A percentile compares a stretch with the other conserved stretches of the same genome.
phyloP scores from a whole-genome alignment of 139 green algal genomes.

The Volvox reticuliferus region DNA sequence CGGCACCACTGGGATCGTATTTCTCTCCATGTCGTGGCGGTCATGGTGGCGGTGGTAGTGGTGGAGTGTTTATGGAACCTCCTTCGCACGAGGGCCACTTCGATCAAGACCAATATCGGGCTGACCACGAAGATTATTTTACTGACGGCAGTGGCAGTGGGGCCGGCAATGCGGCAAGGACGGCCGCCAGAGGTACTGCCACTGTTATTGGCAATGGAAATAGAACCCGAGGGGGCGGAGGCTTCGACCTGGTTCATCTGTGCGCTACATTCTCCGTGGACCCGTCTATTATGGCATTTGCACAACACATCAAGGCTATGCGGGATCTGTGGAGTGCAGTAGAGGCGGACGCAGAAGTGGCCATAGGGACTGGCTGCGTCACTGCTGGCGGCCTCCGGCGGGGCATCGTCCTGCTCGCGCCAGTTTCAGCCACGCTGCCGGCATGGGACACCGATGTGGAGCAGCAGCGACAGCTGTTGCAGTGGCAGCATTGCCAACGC shows the following conservation, averaged over 20 bases:
- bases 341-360: neutral
- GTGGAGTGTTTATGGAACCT: no score
- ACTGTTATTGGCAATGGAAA: neutral
- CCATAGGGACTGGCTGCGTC: neutral
- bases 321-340: constrained; percentile 13
- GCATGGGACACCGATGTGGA: no score
- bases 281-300: constrained; percentile 78
- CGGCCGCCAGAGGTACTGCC: neutral
- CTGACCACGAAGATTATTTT: neutral
- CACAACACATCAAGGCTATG: constrained; percentile 59
- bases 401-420: constrained; percentile 26
- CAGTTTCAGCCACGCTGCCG: neutral
- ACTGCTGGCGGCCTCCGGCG: constrained; percentile 9
- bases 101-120: no score
- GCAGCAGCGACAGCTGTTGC: neutral
- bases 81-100: no score
- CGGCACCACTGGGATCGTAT: no score
- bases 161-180: neutral
- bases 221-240: neutral
- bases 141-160: neutral
- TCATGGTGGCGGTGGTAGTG: no score
- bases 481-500: constrained; percentile 1
- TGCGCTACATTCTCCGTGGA: constrained; percentile 80
- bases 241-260: constrained; percentile 73
- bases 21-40: no score